Evolutionary conservation across 495 filamentous ascomycete species (phyloP), one percentile per base, ranked within the genome.

Genomic region (Aspergillus kassunensis): DNA sequence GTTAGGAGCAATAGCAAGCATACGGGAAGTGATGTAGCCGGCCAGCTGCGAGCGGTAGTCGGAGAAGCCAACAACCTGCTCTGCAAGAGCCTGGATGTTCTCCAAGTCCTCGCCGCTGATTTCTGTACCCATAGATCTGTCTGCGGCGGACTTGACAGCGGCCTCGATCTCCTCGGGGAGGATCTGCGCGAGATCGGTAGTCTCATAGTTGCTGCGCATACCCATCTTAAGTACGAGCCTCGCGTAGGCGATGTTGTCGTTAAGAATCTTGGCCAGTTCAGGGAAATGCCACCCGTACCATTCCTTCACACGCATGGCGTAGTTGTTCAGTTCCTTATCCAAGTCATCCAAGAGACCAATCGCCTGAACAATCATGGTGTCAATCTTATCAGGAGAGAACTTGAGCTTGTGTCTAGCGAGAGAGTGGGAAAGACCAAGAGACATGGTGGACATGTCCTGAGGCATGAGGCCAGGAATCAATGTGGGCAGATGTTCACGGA

Each of bases 281-380:
- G 93, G 93, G 77, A 97, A 99, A 73, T 97, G 95, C 93, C 93
- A 99, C 51, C 93, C 93, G 62, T 99, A 99, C 93, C 93, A 99
- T 71, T 99, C 93, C 83, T 96, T 97, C 44, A 97, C 91, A 64
- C 93, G 79, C 93, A 99, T 99, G 58, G 93, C 95, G 62, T 96
- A 97, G 56, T 85, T 92, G 73, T 99, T 99, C 43, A 99, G 75
- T 69, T 99, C 95, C 78, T 99, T 99, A 77, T 99, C 93, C 34
- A 97, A 74, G 58, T 97, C 93, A 67, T 99, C 93, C 19, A 99
- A 78, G 40, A 96, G 83, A 21, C 85, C 84, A 60, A 98, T 95
- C 49, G 93, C 90, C 72, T 97, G 93, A 33, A 99, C 89, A 58
- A 99, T 96, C 93, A 99, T 99, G 45, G 91, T 91, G 61, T 99